Conservation (phyloP, 73 alveolate species). For the Paramecium sonneborni region DNA sequence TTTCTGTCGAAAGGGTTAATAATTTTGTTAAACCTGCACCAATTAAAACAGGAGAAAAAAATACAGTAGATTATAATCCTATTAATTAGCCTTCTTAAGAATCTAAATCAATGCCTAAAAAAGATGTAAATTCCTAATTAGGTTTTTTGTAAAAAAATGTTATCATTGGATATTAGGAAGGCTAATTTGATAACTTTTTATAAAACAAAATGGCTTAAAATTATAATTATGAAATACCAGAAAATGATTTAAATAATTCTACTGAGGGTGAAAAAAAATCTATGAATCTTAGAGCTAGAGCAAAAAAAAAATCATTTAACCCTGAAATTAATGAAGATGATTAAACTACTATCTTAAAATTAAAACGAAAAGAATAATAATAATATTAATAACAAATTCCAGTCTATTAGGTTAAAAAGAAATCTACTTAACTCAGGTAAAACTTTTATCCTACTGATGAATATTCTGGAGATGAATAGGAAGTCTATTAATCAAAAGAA, state of each 20-base stretch:
- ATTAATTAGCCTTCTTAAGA: background rate
- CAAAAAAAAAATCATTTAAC: conserved; percentile 6
- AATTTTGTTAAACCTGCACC: conserved; percentile 42
- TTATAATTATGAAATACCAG: conserved; percentile 33
- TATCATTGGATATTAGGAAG: conserved; percentile 30
- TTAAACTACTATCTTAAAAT: background rate
- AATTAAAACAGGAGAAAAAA: conserved; percentile 1
- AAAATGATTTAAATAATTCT: conserved; percentile 26
- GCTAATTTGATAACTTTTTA: background rate
- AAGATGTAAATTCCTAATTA: conserved; percentile 24
- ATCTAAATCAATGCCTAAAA: conserved; percentile 52
- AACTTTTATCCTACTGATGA: conserved; percentile 29
- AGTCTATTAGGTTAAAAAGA: background rate
- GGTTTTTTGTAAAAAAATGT: background rate
- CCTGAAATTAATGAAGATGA: conserved; percentile 33
- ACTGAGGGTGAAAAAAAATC: background rate
- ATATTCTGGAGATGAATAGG: conserved; percentile 31
- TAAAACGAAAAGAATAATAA: background rate
- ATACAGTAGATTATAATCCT: background rate
- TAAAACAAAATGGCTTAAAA: conserved; percentile 13
- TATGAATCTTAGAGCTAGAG: background rate
- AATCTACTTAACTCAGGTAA: background rate
- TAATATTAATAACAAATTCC: conserved; percentile 12
- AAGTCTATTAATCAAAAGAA: conserved; percentile 37
- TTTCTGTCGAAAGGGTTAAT: conserved; percentile 48